Percentiles rank a stretch among this genome's conserved stretches.
These are phyloP conservation scores for Dianthus caryophyllus DNA, from an alignment of 148 eudicot genomes.

Conservation along the genomic window DNA sequence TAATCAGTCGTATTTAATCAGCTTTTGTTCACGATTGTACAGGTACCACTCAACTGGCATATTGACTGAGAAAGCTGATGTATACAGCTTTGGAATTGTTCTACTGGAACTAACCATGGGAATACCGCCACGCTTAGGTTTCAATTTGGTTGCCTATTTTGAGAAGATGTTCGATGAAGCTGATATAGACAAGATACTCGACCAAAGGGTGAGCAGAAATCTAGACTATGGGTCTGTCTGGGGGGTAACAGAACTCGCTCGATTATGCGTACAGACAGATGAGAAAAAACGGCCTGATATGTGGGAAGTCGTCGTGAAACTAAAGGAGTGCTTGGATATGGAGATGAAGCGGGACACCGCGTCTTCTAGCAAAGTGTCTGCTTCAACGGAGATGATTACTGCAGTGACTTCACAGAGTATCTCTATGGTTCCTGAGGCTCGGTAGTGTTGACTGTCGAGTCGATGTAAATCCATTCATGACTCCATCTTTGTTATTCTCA, in stretches of 20 bases:
- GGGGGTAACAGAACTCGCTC: conserved; percentile 9
- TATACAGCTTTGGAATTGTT: conserved; percentile 11
- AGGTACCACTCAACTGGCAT: conserved; percentile 11
- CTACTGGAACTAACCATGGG: conserved; percentile 11
- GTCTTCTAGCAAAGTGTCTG: neutral
- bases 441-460: neutral
- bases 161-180: conserved; percentile 1
- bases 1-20: no score
- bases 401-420: neutral
- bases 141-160: neutral
- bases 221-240: neutral
- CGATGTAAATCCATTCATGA: neutral
- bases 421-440: neutral
- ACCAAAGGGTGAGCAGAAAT: neutral
- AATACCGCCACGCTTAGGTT: conserved; percentile 9
- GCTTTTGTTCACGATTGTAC: neutral
- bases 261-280: neutral
- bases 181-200: conserved; percentile 4
- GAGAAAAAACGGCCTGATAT: neutral
- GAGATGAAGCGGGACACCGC: neutral
- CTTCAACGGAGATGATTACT: neutral
- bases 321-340: conserved; percentile 9
- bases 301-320: neutral
- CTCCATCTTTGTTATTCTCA: neutral
- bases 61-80: conserved; percentile 12